Evolutionary conservation across 495 filamentous ascomycete species (phyloP).

Genomic region (Penicillium parvum): DNA sequence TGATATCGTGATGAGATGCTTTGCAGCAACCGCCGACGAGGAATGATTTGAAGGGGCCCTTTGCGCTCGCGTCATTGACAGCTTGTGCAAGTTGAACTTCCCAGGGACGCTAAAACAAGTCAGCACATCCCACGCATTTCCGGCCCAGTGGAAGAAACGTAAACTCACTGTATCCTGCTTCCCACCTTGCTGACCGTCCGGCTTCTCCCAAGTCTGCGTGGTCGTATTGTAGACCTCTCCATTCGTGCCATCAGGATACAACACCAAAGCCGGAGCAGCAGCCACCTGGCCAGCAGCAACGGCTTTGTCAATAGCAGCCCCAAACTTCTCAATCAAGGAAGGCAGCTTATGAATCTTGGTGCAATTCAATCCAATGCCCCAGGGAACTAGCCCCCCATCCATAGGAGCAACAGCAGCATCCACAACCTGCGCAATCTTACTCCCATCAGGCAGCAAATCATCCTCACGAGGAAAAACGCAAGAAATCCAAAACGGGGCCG

Average conservation of each 20-base stretch:
- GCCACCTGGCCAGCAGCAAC: constrained; percentile 19
- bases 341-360: constrained; percentile 53
- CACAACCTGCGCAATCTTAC: constrained; percentile 24
- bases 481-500: constrained; percentile 52
- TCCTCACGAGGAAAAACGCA: constrained; percentile 56
- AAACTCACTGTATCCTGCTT: constrained; percentile 19
- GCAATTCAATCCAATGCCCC: constrained; percentile 66
- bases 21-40: constrained; percentile 63
- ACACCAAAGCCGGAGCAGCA: constrained; percentile 47
- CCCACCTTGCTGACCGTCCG: constrained; percentile 4
- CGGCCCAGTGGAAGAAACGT: too few species aligned
- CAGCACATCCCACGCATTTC: constrained; percentile 3
- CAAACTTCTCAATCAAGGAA: constrained; percentile 43
- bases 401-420: constrained; percentile 22
- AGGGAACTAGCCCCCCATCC: constrained; percentile 36
- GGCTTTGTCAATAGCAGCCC: constrained; percentile 32
- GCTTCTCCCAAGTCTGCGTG: constrained; percentile 54
- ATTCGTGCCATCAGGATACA: constrained; percentile 67
- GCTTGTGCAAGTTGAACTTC: constrained; percentile 39
- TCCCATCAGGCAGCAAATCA: constrained; percentile 41
- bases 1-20: constrained; percentile 47
- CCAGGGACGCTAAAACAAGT: constrained; percentile 39
- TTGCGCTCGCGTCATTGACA: constrained; percentile 35
- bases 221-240: constrained; percentile 61
- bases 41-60: constrained; percentile 44